A percentile compares a stretch with the other conserved stretches of the same genome.
Evolutionary conservation across 2,329 filamentous ascomycete genomes (phyloP).

Genomic region (Fusarium anguioides): DNA sequence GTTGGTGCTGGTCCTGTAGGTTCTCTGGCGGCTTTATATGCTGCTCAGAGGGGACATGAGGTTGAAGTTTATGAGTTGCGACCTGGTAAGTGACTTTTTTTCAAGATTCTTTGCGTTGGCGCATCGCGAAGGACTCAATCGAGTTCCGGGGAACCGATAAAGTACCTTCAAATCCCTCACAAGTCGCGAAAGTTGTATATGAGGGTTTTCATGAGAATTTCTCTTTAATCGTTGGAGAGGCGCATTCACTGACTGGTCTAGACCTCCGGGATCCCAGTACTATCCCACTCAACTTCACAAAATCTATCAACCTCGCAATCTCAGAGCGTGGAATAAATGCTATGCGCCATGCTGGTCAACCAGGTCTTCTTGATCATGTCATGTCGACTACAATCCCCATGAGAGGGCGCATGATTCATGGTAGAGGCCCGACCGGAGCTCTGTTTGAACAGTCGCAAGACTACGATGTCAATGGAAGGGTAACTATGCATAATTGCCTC

Average conservation of each 20-base stretch:
- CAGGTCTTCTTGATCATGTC: slow-evolving; percentile 77
- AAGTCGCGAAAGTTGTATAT: background rate
- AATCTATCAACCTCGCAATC: slow-evolving; percentile 96
- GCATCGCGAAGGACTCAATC: slow-evolving; percentile 8
- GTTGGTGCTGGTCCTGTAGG: slow-evolving; percentile 95
- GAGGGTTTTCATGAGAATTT: slow-evolving; percentile 4
- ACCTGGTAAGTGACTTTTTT: slow-evolving; percentile 72
- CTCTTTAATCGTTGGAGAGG: background rate
- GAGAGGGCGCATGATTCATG: slow-evolving; percentile 96
- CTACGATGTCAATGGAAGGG: slow-evolving; percentile 89
- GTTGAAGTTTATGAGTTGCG: slow-evolving; percentile 96
- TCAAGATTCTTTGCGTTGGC: slow-evolving; percentile 1
- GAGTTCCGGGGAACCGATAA: background rate
- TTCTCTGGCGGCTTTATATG: slow-evolving; percentile 90
- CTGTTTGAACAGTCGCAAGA: slow-evolving; percentile 85
- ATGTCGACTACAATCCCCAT: slow-evolving; percentile 87
- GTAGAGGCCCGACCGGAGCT: slow-evolving; percentile 69
- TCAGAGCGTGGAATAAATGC: slow-evolving; percentile 95
- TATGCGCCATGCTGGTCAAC: slow-evolving; percentile 75
- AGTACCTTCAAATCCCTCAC: background rate
- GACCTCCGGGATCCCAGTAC: slow-evolving; percentile 88
- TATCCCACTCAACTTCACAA: slow-evolving; percentile 91
- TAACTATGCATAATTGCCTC: slow-evolving; percentile 66
- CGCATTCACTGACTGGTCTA: slow-evolving; percentile 53
- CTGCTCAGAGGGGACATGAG: slow-evolving; percentile 85